A percentile compares a stretch with the other conserved stretches of the same genome.
These are phyloP conservation scores for Suhomyces kilbournensis DNA, from an alignment of 805 yeast genomes.

Conservation along the genomic window DNA sequence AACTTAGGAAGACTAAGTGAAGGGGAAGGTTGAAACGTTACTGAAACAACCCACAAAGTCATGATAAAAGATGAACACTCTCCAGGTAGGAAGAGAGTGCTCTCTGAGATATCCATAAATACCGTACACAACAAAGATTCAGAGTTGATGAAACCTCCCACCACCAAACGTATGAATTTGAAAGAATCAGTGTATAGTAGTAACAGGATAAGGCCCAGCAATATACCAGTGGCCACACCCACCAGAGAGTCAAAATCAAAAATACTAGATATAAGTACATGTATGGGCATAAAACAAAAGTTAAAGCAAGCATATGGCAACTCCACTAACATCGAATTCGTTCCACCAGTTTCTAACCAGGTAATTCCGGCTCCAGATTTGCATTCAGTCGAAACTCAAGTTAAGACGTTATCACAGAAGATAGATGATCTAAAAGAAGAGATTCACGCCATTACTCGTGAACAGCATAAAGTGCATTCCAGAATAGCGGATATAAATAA, in stretches of 20 bases:
- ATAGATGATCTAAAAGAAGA: conserved; percentile 12
- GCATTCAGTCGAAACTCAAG: conserved; percentile 5
- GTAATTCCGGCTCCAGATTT: not conserved
- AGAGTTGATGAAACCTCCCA: conserved; percentile 1
- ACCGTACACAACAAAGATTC: not conserved
- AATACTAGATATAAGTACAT: conserved; percentile 5
- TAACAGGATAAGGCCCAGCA: conserved; percentile 5
- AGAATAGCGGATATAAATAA: conserved; percentile 6
- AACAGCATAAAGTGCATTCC: conserved; percentile 7
- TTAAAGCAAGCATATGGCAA: conserved; percentile 1
- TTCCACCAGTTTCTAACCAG: not conserved
- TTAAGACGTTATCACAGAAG: conserved; percentile 6
- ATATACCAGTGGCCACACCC: conserved; percentile 1
- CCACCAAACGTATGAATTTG: conserved; percentile 3
- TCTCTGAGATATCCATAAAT: conserved; percentile 1
- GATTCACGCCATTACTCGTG: conserved; percentile 7
- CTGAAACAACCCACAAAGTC: not conserved
- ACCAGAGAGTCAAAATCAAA: not conserved
- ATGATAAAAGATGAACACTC: not conserved
- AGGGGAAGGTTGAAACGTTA: not conserved
- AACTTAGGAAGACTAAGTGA: not conserved
- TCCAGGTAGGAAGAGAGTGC: not conserved
- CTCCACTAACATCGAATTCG: not conserved
- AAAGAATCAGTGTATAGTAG: conserved; percentile 5
- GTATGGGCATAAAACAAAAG: conserved; percentile 5